phyloP scores from a whole-genome alignment of 1,284 basidiomycete genomes.

The Mycena sp. region DNA sequence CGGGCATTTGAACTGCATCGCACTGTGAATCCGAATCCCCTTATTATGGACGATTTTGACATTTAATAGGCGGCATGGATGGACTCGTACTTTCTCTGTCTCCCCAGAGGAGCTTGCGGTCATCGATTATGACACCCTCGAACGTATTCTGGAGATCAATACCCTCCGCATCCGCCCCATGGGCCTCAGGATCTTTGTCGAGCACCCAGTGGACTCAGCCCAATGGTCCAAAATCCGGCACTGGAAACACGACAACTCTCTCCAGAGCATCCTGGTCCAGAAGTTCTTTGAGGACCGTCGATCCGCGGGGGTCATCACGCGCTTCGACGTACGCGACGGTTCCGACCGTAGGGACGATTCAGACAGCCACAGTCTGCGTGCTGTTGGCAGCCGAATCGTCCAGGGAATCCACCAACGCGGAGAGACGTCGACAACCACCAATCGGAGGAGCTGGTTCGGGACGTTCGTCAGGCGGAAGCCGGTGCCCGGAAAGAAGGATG shows the following conservation, averaged over 20 bases:
- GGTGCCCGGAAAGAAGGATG: conserved; percentile 21
- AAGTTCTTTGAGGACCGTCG: conserved; percentile 36
- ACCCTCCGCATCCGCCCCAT: conserved; percentile 37
- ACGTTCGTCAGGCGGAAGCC: conserved; percentile 19
- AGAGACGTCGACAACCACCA: conserved; percentile 2
- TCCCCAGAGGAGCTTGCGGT: conserved; percentile 33
- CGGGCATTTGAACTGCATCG: conserved; percentile 34
- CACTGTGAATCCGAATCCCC: conserved; percentile 23
- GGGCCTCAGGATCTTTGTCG: conserved; percentile 36
- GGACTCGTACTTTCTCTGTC: conserved; percentile 40
- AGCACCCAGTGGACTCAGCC: conserved; percentile 38
- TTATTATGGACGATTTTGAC: neutral
- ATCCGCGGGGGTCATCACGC: conserved; percentile 31
- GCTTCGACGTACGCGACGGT: conserved; percentile 39
- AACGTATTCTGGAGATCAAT: conserved; percentile 37
- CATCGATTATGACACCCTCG: conserved; percentile 38
- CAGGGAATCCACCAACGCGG: conserved; percentile 27
- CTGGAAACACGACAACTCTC: conserved; percentile 39
- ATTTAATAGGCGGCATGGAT: conserved; percentile 38
- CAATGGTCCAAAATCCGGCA: conserved; percentile 36
- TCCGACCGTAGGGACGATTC: conserved; percentile 33
- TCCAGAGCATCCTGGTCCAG: conserved; percentile 39
- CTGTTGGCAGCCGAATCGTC: conserved; percentile 32
- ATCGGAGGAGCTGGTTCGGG: conserved; percentile 19
- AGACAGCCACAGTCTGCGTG: conserved; percentile 26